Base-by-base conservation (phyloP, 1,284 basidiomycete species). In the Fomitopsis betulina region DNA sequence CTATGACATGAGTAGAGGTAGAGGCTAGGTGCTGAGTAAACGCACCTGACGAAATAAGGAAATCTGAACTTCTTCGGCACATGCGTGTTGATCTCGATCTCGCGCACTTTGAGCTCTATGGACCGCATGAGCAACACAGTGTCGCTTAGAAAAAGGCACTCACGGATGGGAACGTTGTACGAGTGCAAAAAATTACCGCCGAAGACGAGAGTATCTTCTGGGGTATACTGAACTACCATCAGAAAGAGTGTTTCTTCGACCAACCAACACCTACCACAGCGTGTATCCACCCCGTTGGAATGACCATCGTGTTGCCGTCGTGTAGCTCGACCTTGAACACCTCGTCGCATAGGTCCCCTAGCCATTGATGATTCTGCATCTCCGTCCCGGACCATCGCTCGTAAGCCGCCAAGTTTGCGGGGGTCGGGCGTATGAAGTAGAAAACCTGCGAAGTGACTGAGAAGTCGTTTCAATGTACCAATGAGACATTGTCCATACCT, bases 171-270 rank as follows among this genome's bases (percentile, higher is more conserved):
- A 33, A 89, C 79, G 64, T 88, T 85, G 68, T 86, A 93, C 9
- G 90, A 94, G 73, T 98, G 95, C 52, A 98, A 72, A 71, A 97
- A 99, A 73, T 99, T 99, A 39, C 96, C 96, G 2, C 96, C 96
- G 68, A 98, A 96, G 0, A 99, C 96, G 40, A 99, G 80, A 2
- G 95, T 92, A 70, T 98, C 94, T 45, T 82, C 74, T 0, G 96
- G 96, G 0, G 96, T 98, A 72, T 93, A 89, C 91, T 94, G 64
- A 21, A 57, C 19, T 21, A 57, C 37, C 33, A 37, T 56, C 6
- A 56, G 39, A 15, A 32, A 42, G 4, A 2, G 10, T 0, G 9
- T 51, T 17, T 13, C 33, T n/a, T 12, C 10, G 3, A 38, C 39
- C 4, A 52, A n/a, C 33, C 5, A 45, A 23, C 6, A 81, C 89